Percentiles rank a stretch among this genome's conserved stretches.
Conservation (phyloP, 2,329 filamentous ascomycete species). For the Ophiostoma ips region DNA sequence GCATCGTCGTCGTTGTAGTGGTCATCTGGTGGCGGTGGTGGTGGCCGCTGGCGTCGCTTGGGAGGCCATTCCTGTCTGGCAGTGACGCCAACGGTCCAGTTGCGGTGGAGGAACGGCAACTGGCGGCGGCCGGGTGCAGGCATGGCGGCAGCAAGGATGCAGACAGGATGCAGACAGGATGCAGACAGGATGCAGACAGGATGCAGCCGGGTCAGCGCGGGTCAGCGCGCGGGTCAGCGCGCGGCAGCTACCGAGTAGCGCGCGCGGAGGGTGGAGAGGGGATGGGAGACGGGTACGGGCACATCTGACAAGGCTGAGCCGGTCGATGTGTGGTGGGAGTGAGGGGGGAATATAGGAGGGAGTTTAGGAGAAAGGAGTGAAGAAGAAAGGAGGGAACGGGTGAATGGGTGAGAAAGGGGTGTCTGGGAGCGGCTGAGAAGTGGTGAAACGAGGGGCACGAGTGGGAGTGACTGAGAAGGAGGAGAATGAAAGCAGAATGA, state of each 20-base stretch:
- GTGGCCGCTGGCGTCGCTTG: slow-evolving; percentile 19
- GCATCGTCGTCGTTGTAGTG: slow-evolving; percentile 21
- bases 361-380: neutral
- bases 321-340: neutral
- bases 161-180: neutral
- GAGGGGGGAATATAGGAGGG: neutral
- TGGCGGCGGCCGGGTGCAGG: slow-evolving; percentile 25
- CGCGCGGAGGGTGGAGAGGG: neutral
- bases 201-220: no score
- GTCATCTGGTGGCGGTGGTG: slow-evolving; percentile 10
- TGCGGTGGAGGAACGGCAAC: slow-evolving; percentile 41
- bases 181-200: no score
- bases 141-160: slow-evolving; percentile 25
- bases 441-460: neutral
- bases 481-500: neutral
- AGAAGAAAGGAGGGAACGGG: no score
- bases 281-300: neutral
- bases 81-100: slow-evolving; percentile 35
- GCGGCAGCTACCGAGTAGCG: neutral
- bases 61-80: slow-evolving; percentile 26
- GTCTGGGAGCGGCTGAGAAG: neutral
- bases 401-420: neutral
- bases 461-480: neutral
- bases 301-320: slow-evolving; percentile 4
- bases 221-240: neutral